These are phyloP conservation scores for Fraxinus platypoda DNA, from an alignment of 305 asterid genomes.

Conservation along the genomic window DNA sequence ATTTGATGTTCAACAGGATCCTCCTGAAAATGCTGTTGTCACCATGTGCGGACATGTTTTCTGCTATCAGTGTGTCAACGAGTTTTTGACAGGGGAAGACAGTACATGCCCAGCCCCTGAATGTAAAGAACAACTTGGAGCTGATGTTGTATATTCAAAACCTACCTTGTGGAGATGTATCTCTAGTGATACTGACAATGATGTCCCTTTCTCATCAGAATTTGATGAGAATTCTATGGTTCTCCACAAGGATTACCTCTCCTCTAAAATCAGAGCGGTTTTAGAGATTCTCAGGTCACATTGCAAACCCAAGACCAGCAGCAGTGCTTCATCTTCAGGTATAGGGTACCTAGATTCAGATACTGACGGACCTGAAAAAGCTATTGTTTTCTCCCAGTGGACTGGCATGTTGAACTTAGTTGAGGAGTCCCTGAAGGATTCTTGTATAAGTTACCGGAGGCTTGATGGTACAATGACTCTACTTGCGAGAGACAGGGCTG, in stretches of 20 bases:
- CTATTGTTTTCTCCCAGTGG: constrained; percentile 97
- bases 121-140: constrained; percentile 85
- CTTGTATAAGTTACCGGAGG: constrained; percentile 60
- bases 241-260: constrained; percentile 54
- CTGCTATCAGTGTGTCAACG: constrained; percentile 88
- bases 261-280: constrained; percentile 80
- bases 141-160: constrained; percentile 72
- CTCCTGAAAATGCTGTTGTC: constrained; percentile 95
- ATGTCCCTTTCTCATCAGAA: constrained; percentile 37
- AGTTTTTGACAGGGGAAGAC: constrained; percentile 81
- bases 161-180: constrained; percentile 62
- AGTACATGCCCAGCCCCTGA: constrained; percentile 75
- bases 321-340: constrained; percentile 42
- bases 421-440: constrained; percentile 63
- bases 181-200: constrained; percentile 44
- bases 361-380: constrained; percentile 54
- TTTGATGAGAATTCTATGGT: constrained; percentile 47
- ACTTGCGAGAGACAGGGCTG: constrained; percentile 89
- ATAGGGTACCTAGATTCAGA: constrained; percentile 31
- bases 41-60: constrained; percentile 93
- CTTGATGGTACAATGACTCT: constrained; percentile 98
- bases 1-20: constrained; percentile 58
- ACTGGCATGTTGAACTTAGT: constrained; percentile 90
- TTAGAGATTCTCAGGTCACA: constrained; percentile 58
- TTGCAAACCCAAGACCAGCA: constrained; percentile 44